Base-by-base conservation (phyloP, 1,139 yeast genomes). In the Suhomyces taliae region DNA sequence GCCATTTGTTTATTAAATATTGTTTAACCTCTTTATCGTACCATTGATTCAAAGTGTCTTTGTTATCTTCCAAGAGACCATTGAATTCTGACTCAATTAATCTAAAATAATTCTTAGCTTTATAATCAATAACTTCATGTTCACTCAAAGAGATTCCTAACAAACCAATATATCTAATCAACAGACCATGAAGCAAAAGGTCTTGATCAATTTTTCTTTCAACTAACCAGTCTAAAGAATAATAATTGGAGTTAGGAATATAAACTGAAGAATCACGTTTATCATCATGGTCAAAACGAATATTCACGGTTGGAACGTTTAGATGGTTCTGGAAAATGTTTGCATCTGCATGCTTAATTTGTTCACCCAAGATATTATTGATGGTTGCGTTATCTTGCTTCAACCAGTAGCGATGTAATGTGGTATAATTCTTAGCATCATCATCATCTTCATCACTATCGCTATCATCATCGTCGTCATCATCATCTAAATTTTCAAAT, bases 101-200 rank as follows among this genome's bases (percentile, higher is more conserved):
- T 6, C 52, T 43, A 38, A 65, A 58, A 53, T 70, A 71, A 5
- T 56, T 50, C 2, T 51, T 38, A 0, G 71, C 58, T 36, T 61
- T 63, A 49, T 61, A 62, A 47, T 69, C 69, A 8, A 70, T 67
- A n/a, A 74, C 72, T 48, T 75, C 79, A 47, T 68, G 76, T 45
- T 75, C 80, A 48, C 74, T 64, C 34, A 75, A 56, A 3, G 72
- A 59, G 8, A 75, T 66, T 1, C 64, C 61, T 36, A 75, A 52
- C 29, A 75, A 55, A 4, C 80, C 80, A 39, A 74, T 44, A 47
- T 58, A 73, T 38, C 74, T 55, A 27, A 74, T 66, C 51, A 75
- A 59, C 65, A 70, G 68, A 0, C 70, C 70, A 54, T 75, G 79
- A 6, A 69, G 55, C 15, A 60, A 45, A 37, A 67, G 58, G 33